Base-by-base conservation (phyloP, 1,139 yeast genomes). In the Hemisphaericaspora xylofermentans region DNA sequence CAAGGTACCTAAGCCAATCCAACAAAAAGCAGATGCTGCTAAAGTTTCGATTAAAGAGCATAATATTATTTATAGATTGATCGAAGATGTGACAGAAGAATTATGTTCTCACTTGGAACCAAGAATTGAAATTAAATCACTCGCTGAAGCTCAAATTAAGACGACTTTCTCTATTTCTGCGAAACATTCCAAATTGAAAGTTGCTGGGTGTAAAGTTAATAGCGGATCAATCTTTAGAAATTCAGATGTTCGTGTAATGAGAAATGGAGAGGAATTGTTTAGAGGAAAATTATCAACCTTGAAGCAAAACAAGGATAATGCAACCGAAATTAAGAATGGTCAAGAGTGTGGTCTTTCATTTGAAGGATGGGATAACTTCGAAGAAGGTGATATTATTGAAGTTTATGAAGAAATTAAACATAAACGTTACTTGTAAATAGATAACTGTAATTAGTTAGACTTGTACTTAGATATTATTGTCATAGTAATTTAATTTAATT, bases 131-230 rank as follows among this genome's bases (percentile, higher is more conserved):
- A 71, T 77, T 27, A 85, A 84, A 57, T 78, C 80, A 1, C 51
- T 78, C 21, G 87, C 93, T 3, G 88, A 82, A 43, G 85, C 83
- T 0, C 81, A 78, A 7, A 68, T 93, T 35, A 80, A 82, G 53
- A 87, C 84, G 42, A 73, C 88, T 2, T 91, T 93, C 63, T 76
- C 75, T 29, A 84, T 91, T 45, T 75, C 84, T 4, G 57, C 65
- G 15, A 73, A 67, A 51, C 78, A 77, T 51, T 71, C 71, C 42
- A 70, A 68, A 17, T 63, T 78, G 41, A 75, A 74, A 49, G 78
- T 93, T 54, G 98, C 98, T 1, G 99, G 99, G 4, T 87, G 95
- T 56, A 82, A 84, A 56, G 89, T 93, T n/a, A 57, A 66, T 15
- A 77, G 75, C 37, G 99, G 99, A 9, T 60, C 67, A 19, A 19